Evolutionary conservation across 768 basidiomycete species (phyloP), one percentile per base, ranked within the genome.

Genomic region (Naganishia vaughanmartiniae): DNA sequence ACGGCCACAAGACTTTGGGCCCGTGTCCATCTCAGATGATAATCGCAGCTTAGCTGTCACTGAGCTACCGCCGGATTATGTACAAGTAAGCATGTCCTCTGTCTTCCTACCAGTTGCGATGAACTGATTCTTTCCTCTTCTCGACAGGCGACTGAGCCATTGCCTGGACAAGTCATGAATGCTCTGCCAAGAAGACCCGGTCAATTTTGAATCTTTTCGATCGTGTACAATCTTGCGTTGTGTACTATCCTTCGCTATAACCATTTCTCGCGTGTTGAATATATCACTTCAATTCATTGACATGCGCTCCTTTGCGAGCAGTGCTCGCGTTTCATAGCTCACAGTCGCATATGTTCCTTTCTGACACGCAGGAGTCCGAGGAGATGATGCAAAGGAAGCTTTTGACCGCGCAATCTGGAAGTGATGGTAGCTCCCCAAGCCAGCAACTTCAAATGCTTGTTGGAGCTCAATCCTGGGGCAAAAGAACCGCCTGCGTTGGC

Each of bases 31-130:
- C 24, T 19, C n/a, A 3, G 60, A 63, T 12, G 60, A 63, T 17
- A 42, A 63, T 42, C 21, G 19, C 1, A 12, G 21, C 36, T 12
- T 63, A 4, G 48, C 48, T n/a, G 48, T 12, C 48, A 51, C 48
- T 51, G 48, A 51, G 15, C 42, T 63, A n/a, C 60, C 60, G 12
- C 60, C 60, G 5, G 60, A 63, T 45, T 63, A 63, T 63, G 9
- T 39, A 17, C 60, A 63, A 34, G 60, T 63, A n/a, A 28, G 60
- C 24, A 26, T 2, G 34, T 21, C n/a, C n/a, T 39, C n/a, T n/a
- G 9, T 21, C 31, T 58, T 7, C 15, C 57, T 21, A 17, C 11
- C 11, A 6, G n/a, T 12, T 34, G 34, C 10, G 17, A 21, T 9
- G n/a, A n/a, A 58, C 33, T 58, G 14, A 36, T 12, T 21, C 2